Evolutionary conservation across 2,329 filamentous ascomycete species (phyloP).

Genomic region (Camillea tinctor): DNA sequence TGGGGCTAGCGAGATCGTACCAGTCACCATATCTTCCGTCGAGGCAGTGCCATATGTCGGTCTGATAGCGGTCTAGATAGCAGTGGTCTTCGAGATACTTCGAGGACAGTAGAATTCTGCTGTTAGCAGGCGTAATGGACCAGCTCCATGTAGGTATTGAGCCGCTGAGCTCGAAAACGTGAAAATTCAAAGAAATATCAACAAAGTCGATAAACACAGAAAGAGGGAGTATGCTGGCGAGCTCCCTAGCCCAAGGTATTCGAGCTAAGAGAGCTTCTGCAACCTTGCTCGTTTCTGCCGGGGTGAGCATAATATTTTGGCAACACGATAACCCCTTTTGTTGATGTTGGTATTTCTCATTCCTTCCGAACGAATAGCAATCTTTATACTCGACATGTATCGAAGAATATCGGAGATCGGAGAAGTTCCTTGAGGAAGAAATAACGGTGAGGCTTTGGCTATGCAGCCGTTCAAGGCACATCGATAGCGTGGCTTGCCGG

Average conservation of each 20-base stretch:
- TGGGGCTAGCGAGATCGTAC: conserved; percentile 1
- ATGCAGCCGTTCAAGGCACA: no score
- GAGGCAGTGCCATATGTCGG: background rate
- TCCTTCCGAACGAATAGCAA: no score
- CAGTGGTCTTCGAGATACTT: background rate
- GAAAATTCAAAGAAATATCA: background rate
- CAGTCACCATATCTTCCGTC: conserved; percentile 1
- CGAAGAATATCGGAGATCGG: no score
- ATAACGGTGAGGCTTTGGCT: no score
- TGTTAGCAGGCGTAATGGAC: conserved; percentile 1
- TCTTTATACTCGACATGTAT: no score
- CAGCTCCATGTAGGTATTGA: background rate
- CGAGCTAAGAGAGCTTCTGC: no score
- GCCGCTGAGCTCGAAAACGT: background rate
- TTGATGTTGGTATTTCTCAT: no score
- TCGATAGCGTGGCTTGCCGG: no score
- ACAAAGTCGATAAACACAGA: conserved; percentile 4
- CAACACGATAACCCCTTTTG: no score
- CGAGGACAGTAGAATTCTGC: conserved; percentile 1
- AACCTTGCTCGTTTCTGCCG: no score
- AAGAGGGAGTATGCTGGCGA: conserved; percentile 4
- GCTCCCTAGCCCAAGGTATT: background rate
- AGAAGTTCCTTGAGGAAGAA: no score
- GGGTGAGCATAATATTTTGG: no score
- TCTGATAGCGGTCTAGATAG: conserved; percentile 1